A percentile compares a stretch with the other conserved stretches of the same genome.
These are phyloP conservation scores for Penicillium pulvis DNA, from an alignment of 495 filamentous ascomycete genomes.

Conservation along the genomic window DNA sequence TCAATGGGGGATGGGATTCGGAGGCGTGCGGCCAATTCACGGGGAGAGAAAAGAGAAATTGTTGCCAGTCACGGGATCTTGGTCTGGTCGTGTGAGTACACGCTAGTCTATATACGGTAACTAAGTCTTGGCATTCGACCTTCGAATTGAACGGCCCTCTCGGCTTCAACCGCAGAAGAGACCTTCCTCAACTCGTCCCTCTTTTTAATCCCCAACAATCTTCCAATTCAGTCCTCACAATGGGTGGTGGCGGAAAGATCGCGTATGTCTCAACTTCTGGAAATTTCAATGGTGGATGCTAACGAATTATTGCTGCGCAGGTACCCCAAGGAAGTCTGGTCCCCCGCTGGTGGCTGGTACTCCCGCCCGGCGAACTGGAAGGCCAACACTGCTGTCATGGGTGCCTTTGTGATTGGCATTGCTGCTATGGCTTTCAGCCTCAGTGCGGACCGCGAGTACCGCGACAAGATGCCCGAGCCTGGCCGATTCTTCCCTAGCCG, in stretches of 20 bases:
- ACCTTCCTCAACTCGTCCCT: slow-evolving; percentile 26
- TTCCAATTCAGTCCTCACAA: slow-evolving; percentile 39
- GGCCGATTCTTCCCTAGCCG: slow-evolving; percentile 92
- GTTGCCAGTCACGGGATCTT: slow-evolving; percentile 46
- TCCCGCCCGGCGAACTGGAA: slow-evolving; percentile 93
- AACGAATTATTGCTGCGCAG: slow-evolving; percentile 47
- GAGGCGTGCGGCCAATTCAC: slow-evolving; percentile 28
- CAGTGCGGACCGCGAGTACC: slow-evolving; percentile 79
- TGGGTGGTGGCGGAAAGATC: slow-evolving; percentile 76
- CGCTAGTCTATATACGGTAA: slow-evolving; percentile 32
- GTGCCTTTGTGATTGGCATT: slow-evolving; percentile 70
- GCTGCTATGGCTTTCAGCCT: slow-evolving; percentile 72
- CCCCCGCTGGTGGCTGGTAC: slow-evolving; percentile 97
- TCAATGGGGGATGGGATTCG: slow-evolving; percentile 23
- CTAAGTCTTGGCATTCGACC: slow-evolving; percentile 38
- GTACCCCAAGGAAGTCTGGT: slow-evolving; percentile 99
- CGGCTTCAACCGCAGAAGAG: slow-evolving; percentile 33
- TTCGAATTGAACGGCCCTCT: slow-evolving; percentile 37
- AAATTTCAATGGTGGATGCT: slow-evolving; percentile 18
- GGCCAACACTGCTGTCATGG: slow-evolving; percentile 84
- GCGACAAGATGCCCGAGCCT: slow-evolving; percentile 83
- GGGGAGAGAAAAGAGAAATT: slow-evolving; percentile 48
- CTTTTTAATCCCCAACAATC: slow-evolving; percentile 25
- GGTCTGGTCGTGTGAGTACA: slow-evolving; percentile 41
- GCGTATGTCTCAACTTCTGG: slow-evolving; percentile 61